Percentiles rank a stretch among this genome's conserved stretches.
Conservation (phyloP, 208 protist species). For the Porcisia deanei region DNA sequence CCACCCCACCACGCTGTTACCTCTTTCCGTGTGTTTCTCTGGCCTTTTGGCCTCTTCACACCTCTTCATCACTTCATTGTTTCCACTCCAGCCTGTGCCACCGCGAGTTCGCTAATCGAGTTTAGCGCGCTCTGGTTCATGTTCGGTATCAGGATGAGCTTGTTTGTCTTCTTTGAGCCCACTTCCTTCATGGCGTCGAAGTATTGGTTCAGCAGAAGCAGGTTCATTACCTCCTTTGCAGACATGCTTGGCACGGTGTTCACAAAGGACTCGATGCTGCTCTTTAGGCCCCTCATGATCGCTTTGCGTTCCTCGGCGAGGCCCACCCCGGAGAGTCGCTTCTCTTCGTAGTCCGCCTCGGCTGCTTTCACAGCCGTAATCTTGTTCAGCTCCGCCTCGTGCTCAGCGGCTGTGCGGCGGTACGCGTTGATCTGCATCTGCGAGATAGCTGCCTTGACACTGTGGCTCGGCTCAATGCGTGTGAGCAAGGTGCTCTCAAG, state of each 20-base stretch:
- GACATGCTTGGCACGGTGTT: constrained; percentile 46
- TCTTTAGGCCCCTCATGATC: constrained; percentile 71
- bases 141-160: constrained; percentile 56
- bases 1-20: background rate
- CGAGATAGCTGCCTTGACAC: constrained; percentile 79
- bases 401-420: constrained; percentile 57
- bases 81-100: constrained; percentile 24
- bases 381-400: constrained; percentile 72
- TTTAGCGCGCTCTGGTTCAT: background rate
- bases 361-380: constrained; percentile 65
- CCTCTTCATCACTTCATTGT: constrained; percentile 35
- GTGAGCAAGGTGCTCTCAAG: constrained; percentile 76
- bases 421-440: constrained; percentile 77
- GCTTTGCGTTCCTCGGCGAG: constrained; percentile 69
- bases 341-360: constrained; percentile 74
- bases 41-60: background rate
- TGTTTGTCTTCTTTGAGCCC: constrained; percentile 36
- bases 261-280: constrained; percentile 63
- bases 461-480: constrained; percentile 61
- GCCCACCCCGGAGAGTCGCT: constrained; percentile 68
- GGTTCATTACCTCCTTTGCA: constrained; percentile 66
- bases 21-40: background rate
- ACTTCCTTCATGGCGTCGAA: constrained; percentile 86
- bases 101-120: constrained; percentile 40
- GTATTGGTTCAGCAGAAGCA: constrained; percentile 83